Base-by-base conservation (phyloP, 805 yeast genomes). In the Wickerhamomyces strasburgensis region DNA sequence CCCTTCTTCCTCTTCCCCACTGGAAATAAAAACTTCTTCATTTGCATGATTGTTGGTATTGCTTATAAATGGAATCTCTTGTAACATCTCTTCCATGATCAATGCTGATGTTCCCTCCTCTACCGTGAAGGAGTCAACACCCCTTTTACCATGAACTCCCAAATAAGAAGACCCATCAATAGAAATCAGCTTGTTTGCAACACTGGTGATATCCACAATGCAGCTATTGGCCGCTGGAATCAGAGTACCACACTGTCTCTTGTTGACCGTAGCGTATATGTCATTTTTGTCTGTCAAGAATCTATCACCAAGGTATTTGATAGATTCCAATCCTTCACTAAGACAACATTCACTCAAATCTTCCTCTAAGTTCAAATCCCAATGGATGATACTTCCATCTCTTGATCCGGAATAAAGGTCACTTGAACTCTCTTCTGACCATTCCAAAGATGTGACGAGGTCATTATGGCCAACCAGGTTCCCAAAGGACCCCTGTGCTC, bases 321-420 rank as follows among this genome's bases (percentile, higher is more conserved):
- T 59, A 31, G 75, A 63, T 25, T 61, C 54, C 18, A 74, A 47
- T 0, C 78, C 77, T 43, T 68, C 72, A 37, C 62, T 68, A 31
- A 73, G 47, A 4, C 70, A 62, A 47, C 82, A 74, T 15, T 57
- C 47, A 1, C 29, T 58, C 14, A 60, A 51, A 7, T 68, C 57
- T 33, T 48, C 51, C 14, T 19, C 18, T 25, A 54, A 43, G 37
- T 52, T 39, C 25, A 82, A 58, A 52, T 82, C 89, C 90, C 90
- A 83, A 19, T 78, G 70, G 30, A 85, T 65, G 5, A 81, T 67
- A 28, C 77, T 73, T 28, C 82, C 66, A 51, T 82, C 89, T n/a
- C 62, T 56, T 4, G 81, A 71, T 5, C 86, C 84, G 0, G 85
- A 72, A 18, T 77, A 70, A 24, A 83, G 56, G 48, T 76, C 75